Evolutionary conservation across 2,329 filamentous ascomycete species (phyloP), one percentile per base, ranked within the genome.

Genomic region (Fusarium coffeatum): DNA sequence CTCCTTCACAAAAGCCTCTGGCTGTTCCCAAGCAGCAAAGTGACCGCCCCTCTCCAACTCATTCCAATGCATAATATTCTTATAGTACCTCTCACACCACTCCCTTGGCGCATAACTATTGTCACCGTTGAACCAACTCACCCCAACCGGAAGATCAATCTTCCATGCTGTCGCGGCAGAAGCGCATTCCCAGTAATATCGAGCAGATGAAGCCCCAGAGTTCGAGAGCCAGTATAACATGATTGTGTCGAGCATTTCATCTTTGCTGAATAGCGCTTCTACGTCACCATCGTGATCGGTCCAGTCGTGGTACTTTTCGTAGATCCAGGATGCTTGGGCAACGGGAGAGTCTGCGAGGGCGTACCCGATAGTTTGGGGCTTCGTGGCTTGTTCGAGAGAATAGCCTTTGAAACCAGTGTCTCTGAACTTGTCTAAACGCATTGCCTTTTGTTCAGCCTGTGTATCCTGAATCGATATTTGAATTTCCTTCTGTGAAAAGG

Each of bases 191-290:
- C 62, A 65, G 0, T 63, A 65, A 2, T 65, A 65, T 0, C 62
- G 51, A 30, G 58, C 62, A 25, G 58, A 65, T n/a, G 58, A 65
- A 13, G 58, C 30, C 0, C 46, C 47, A 8, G 62, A 63, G 18
- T 65, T 58, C 2, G 58, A 53, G 16, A 65, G 41, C 62, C 62
- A 65, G 34, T 63, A 65, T 16, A 65, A 13, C 62, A 53, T 63
- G 20, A 65, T 58, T 0, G 22, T 63, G 16, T 65, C 62, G 6
- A 65, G 62, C 51, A 65, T 65, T 40, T 65, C 58, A 5, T 65
- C 62, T 30, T 63, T 65, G 27, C 25, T 53, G 3, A 65, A 63
- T 2, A 65, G 37, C 0, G 27, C 16, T 32, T 65, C 62, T 4
- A 65, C 27, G 8, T 63, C n/a, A 0, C 62, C 58, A 13, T 57